phyloP scores from a whole-genome alignment of 192 early-diverging fungal species.

The Fimicolochytrium jonesii region DNA sequence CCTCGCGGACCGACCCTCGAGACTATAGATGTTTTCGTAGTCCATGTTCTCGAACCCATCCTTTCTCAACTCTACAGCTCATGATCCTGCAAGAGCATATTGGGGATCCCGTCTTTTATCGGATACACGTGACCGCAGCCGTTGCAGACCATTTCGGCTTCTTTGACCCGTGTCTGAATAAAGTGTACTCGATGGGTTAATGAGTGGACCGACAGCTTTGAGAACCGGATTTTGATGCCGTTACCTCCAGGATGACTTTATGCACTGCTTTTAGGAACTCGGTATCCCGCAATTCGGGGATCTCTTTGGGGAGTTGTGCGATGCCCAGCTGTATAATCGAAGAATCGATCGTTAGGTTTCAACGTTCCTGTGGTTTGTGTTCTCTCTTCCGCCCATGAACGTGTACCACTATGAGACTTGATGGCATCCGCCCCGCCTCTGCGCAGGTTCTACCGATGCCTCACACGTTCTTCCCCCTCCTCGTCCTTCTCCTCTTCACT shows the following conservation, averaged over 20 bases:
- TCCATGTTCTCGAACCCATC: constrained; percentile 12
- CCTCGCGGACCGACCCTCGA: too few species aligned
- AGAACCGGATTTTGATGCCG: too few species aligned
- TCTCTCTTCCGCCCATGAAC: too few species aligned
- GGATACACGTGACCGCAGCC: constrained; percentile 86
- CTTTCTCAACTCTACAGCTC: constrained; percentile 23
- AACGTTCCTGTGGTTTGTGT: too few species aligned
- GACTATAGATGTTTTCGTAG: too few species aligned
- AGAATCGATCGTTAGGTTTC: background rate
- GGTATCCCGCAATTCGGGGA: constrained; percentile 61
- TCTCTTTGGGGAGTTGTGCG: constrained; percentile 54
- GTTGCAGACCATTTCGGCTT: constrained; percentile 88
- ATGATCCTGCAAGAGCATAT: constrained; percentile 49
- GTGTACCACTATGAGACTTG: too few species aligned
- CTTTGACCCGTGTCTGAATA: constrained; percentile 72
- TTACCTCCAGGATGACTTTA: constrained; percentile 76
- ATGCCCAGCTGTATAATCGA: constrained; percentile 60
- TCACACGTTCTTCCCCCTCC: too few species aligned
- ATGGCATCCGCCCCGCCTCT: too few species aligned
- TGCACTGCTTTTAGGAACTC: constrained; percentile 73
- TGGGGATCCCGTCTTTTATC: constrained; percentile 89
- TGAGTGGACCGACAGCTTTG: too few species aligned
- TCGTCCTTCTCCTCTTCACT: too few species aligned
- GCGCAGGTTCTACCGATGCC: too few species aligned
- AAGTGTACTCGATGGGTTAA: too few species aligned